Evolutionary conservation across 768 basidiomycete genomes (phyloP).

Genomic region (Amanita molliuscula): DNA sequence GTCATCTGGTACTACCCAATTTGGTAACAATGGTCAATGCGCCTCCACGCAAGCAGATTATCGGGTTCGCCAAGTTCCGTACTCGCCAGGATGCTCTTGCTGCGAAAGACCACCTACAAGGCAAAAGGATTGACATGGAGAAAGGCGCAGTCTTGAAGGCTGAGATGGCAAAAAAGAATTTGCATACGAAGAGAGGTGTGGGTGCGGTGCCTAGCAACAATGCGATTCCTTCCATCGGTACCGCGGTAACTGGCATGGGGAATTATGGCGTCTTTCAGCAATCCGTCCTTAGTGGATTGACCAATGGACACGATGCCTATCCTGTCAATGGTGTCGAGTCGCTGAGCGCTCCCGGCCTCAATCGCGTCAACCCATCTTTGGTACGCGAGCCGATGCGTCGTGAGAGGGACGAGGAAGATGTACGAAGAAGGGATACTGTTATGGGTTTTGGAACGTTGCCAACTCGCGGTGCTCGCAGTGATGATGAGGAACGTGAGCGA

Average conservation of each 20-base stretch:
- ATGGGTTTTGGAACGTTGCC: conserved; percentile 26
- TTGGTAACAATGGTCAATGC: conserved; percentile 23
- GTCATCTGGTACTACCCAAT: conserved; percentile 17
- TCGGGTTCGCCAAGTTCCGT: conserved; percentile 95
- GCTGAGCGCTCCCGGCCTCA: conserved; percentile 27
- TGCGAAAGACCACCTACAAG: conserved; percentile 83
- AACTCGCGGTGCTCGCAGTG: conserved; percentile 44
- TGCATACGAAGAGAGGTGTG: conserved; percentile 89
- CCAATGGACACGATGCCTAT: conserved; percentile 16
- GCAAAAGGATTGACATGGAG: conserved; percentile 84
- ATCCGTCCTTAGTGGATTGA: conserved; percentile 13
- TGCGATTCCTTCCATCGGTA: conserved; percentile 8
- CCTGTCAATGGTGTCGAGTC: conserved; percentile 13
- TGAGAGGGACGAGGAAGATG: conserved; percentile 37
- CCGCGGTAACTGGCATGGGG: not conserved
- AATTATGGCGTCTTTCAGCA: conserved; percentile 10
- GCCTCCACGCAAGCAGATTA: conserved; percentile 87
- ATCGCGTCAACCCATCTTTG: conserved; percentile 21
- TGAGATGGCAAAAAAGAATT: conserved; percentile 99
- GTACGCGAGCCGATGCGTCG: conserved; percentile 10
- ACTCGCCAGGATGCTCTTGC: conserved; percentile 79
- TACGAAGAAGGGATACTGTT: conserved; percentile 25
- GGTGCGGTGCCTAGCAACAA: conserved; percentile 44
- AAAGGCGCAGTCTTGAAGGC: conserved; percentile 91
- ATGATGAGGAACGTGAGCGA: conserved; percentile 50